Base-by-base conservation (phyloP, 2,329 filamentous ascomycete species). In the Blastomyces gilchristii region DNA sequence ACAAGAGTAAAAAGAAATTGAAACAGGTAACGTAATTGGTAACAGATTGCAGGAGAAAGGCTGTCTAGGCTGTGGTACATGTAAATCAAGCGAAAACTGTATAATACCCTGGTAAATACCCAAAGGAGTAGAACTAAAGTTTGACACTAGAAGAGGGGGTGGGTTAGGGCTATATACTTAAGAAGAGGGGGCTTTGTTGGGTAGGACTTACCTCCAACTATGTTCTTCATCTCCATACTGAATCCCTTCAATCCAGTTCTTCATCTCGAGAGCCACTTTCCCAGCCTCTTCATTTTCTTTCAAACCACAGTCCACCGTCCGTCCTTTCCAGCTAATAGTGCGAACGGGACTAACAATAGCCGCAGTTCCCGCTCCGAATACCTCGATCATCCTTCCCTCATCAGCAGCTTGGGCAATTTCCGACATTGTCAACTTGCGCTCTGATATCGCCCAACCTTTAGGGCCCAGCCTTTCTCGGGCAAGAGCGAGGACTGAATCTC, bases 211-310 rank as follows among this genome's bases (percentile, higher is more conserved):
- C 82, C 92, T 97, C 94, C 94, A 99, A 68, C 87, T 83, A 75
- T 97, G 91, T 74, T 90, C 85, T 77, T 93, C 89, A 67, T 97
- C 92, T 67, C 94, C 94, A 74, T 97, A 97, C 79, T 97, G 93
- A 69, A 95, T 92, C 37, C 80, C 87, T 80, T 96, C 92, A 66
- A 99, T 97, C 94, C 94, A 99, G 71, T 88, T 85, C 85, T 96
- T 96, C 87, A 99, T 92, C 76, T 84, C 85, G 70, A 85, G 79
- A 11, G 94, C 88, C 71, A 97, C 82, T 72, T 92, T 88, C 53
- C 94, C 94, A 12, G 91, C 91, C 80, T 99, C 93, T 76, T 95
- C 84, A 58, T 85, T 81, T 69, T 89, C 86, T 74, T 84, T 84
- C 68, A 99, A 79, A 3, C 92, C 93, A 74, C 94, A 97, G 71